Conservation (phyloP, 179 eudicot genomes). For the Spergularia azorica region DNA sequence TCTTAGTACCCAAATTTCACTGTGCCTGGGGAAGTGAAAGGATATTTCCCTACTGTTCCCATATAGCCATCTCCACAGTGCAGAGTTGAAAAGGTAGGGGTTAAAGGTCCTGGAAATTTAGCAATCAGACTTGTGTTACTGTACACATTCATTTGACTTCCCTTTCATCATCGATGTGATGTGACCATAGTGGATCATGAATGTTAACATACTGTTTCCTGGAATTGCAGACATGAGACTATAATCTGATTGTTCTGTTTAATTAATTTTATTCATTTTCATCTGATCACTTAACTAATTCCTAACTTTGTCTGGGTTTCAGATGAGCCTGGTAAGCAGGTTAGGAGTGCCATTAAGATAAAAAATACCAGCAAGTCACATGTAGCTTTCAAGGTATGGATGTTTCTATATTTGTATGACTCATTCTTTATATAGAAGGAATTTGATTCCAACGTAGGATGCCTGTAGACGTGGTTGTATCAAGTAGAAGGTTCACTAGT, state of each 20-base stretch:
- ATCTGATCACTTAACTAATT: constrained; percentile 6
- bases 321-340: constrained; percentile 66
- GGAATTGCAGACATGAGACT: neutral
- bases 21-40: neutral
- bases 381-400: constrained; percentile 58
- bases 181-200: neutral
- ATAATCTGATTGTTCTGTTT: neutral
- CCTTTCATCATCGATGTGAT: neutral
- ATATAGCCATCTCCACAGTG: neutral
- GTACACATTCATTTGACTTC: neutral
- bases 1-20: neutral
- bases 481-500: neutral
- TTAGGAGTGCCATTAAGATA: constrained; percentile 51
- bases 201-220: neutral
- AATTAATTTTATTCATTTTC: neutral
- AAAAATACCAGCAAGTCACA: constrained; percentile 58
- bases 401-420: neutral
- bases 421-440: neutral
- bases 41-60: neutral
- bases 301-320: neutral
- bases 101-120: neutral
- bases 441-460: too few relatives aligned
- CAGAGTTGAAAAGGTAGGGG: constrained; percentile 1
- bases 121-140: neutral
- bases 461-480: neutral